phyloP scores from a whole-genome alignment of 108 stramenopile genomes.

The Fistulifera pelliculosa region DNA sequence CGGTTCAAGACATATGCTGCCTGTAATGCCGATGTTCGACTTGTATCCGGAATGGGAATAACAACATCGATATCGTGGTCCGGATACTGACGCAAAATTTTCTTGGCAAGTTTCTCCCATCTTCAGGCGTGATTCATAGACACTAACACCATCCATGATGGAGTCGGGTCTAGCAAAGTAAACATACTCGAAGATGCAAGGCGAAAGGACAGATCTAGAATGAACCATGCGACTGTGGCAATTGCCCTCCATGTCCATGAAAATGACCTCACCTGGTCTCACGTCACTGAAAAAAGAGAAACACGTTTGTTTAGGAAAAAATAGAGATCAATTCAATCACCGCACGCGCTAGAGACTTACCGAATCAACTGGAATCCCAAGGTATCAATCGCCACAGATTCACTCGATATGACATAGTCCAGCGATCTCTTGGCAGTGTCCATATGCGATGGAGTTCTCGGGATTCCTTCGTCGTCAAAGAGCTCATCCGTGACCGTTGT shows the following conservation, averaged over 20 bases:
- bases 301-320: neutral
- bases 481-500: conserved; percentile 12
- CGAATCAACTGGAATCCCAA: conserved; percentile 87
- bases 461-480: conserved; percentile 16
- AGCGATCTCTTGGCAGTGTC: conserved; percentile 18
- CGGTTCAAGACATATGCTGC: conserved; percentile 76
- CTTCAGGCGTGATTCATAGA: conserved; percentile 93
- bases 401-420: conserved; percentile 89
- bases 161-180: conserved; percentile 99
- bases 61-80: conserved; percentile 96
- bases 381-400: conserved; percentile 97
- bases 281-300: conserved; percentile 59
- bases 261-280: conserved; percentile 90
- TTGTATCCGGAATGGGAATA: conserved; percentile 97
- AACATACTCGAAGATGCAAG: conserved; percentile 99
- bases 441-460: conserved; percentile 26
- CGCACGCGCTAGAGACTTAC: conserved; percentile 18
- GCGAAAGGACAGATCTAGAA: conserved; percentile 25
- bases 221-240: conserved; percentile 46
- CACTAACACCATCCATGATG: conserved; percentile 94
- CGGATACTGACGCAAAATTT: conserved; percentile 72
- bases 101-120: conserved; percentile 96
- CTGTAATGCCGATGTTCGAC: conserved; percentile 89
- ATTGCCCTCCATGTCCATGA: conserved; percentile 75
- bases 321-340: neutral